Conservation (phyloP, 306 rosid genomes). For the Arachis hypogaea region DNA sequence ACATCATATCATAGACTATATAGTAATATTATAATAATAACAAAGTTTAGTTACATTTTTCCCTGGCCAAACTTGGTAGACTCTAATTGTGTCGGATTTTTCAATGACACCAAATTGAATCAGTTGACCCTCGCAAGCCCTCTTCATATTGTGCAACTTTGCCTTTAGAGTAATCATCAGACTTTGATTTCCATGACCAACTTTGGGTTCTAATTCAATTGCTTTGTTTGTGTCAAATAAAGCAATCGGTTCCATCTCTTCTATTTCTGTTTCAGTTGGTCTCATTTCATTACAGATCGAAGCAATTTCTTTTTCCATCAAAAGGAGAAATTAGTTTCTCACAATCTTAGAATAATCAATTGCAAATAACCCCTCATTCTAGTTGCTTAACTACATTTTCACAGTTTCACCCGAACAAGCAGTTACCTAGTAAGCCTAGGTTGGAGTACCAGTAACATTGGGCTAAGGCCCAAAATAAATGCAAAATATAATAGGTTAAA, state of each 20-base stretch:
- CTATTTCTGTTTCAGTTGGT: neutral
- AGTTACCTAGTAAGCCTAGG: neutral
- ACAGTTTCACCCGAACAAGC: neutral
- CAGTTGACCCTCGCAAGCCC: constrained; percentile 12
- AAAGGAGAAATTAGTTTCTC: neutral
- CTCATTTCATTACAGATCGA: neutral
- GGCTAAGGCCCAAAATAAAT: constrained; percentile 17
- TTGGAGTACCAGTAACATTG: neutral
- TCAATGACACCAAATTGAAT: constrained; percentile 10
- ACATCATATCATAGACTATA: no score
- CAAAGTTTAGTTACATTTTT: constrained; percentile 38
- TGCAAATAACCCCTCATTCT: neutral
- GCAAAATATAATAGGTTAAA: no score
- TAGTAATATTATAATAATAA: neutral
- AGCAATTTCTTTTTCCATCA: neutral
- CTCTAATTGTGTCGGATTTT: constrained; percentile 30
- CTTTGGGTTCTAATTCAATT: constrained; percentile 3
- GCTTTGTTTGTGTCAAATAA: constrained; percentile 3
- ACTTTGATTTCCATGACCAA: constrained; percentile 10
- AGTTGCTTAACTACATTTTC: neutral
- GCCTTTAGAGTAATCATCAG: constrained; percentile 13
- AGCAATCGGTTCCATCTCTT: constrained; percentile 31
- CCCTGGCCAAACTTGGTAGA: constrained; percentile 49
- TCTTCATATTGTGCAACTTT: constrained; percentile 26
- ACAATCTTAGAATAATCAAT: neutral